phyloP scores from a whole-genome alignment of 345 rosid genomes.

The Populus deltoides region DNA sequence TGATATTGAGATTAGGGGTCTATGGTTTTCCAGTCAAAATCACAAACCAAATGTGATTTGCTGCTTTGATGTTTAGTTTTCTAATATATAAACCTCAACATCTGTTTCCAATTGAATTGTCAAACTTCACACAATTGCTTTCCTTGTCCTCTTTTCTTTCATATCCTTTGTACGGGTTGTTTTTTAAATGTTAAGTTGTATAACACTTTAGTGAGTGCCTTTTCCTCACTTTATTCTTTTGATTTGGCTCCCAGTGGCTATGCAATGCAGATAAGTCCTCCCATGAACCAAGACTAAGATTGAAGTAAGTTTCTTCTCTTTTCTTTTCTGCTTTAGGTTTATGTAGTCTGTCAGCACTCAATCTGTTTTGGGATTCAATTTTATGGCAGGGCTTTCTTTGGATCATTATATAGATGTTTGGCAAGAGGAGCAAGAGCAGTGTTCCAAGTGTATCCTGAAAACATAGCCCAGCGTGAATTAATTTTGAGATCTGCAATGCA shows the following conservation, averaged over 20 bases:
- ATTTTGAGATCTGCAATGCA: conserved; percentile 77
- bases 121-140: neutral
- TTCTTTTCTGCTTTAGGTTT: neutral
- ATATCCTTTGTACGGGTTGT: neutral
- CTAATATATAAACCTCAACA: neutral
- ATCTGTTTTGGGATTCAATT: neutral
- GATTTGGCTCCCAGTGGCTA: conserved; percentile 59
- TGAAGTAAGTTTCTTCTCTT: conserved; percentile 55
- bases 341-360: neutral
- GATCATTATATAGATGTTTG: conserved; percentile 72
- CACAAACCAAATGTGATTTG: neutral
- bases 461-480: conserved; percentile 72
- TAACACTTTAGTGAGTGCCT: neutral
- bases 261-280: conserved; percentile 98
- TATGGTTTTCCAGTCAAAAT: neutral
- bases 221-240: neutral
- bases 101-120: neutral
- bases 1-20: neutral
- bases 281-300: conserved; percentile 79
- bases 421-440: conserved; percentile 93
- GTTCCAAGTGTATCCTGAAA: conserved; percentile 89
- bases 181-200: neutral
- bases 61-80: too few species aligned
- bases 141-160: neutral
- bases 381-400: conserved; percentile 72